Percentiles rank a stretch among this genome's conserved stretches.
Conservation (phyloP, 2,329 filamentous ascomycete genomes). For the Penicillium italicum region DNA sequence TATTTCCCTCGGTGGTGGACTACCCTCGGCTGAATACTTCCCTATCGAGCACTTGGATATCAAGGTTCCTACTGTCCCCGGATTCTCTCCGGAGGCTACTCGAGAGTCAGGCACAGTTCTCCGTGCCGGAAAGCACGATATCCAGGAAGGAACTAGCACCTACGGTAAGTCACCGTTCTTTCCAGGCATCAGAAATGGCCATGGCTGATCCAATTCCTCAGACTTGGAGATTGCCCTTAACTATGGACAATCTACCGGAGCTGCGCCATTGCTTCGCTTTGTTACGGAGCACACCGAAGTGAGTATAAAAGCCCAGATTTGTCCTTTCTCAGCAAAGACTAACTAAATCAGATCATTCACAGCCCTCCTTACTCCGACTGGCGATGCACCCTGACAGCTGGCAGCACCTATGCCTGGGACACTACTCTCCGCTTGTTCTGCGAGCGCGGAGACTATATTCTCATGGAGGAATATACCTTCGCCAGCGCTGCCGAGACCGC, state of each 20-base stretch:
- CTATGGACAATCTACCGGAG: conserved; percentile 83
- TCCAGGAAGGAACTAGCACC: conserved; percentile 58
- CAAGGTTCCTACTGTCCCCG: conserved; percentile 65
- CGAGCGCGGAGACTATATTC: conserved; percentile 68
- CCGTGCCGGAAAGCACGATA: conserved; percentile 79
- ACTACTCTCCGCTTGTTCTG: conserved; percentile 79
- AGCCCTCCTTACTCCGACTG: conserved; percentile 87
- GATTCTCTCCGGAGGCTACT: conserved; percentile 68
- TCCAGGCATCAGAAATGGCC: background rate
- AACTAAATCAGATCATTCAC: conserved; percentile 61
- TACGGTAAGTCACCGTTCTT: conserved; percentile 39
- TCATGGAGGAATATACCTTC: conserved; percentile 92
- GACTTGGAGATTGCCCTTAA: conserved; percentile 89
- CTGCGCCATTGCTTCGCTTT: conserved; percentile 82
- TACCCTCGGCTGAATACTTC: conserved; percentile 87
- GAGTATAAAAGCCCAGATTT: background rate
- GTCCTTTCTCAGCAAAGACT: background rate
- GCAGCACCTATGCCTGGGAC: conserved; percentile 82
- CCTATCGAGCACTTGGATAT: conserved; percentile 77
- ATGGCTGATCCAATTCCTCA: conserved; percentile 24
- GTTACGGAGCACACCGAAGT: conserved; percentile 90
- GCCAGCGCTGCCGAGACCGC: conserved; percentile 68
- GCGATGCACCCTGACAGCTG: conserved; percentile 76
- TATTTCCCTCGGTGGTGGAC: conserved; percentile 87
- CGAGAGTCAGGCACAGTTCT: conserved; percentile 58